A percentile compares a stretch with the other conserved stretches of the same genome.
Conservation (phyloP, 805 yeast genomes). For the Metschnikowia orientalis region DNA sequence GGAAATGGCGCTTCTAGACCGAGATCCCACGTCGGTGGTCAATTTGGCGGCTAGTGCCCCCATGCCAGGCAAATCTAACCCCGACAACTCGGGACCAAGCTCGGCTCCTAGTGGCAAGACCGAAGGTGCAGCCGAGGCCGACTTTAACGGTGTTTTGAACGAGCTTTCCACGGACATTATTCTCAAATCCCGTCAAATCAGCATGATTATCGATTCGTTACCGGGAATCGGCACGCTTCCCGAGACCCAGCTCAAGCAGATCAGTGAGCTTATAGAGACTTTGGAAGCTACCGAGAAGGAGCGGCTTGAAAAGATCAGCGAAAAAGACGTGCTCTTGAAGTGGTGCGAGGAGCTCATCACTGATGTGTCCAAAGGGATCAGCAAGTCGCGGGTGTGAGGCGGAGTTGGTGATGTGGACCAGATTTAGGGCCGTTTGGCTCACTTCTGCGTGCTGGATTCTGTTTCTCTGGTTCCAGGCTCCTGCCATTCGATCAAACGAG, state of each 20-base stretch:
- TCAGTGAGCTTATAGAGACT: conserved; percentile 58
- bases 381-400: too few relatives aligned
- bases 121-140: conserved; percentile 7
- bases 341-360: conserved; percentile 65
- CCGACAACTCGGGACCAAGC: conserved; percentile 15
- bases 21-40: conserved; percentile 53
- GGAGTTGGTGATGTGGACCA: too few relatives aligned
- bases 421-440: too few relatives aligned
- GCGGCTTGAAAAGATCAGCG: conserved; percentile 51
- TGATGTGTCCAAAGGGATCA: conserved; percentile 53
- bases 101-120: conserved; percentile 14
- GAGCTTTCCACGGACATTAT: conserved; percentile 85
- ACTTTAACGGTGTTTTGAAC: conserved; percentile 47
- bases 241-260: conserved; percentile 61
- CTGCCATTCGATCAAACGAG: too few relatives aligned
- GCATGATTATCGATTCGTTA: conserved; percentile 76
- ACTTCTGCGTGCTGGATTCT: too few relatives aligned
- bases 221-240: conserved; percentile 92
- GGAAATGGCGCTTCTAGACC: conserved; percentile 46
- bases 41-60: conserved; percentile 62
- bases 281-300: conserved; percentile 56
- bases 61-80: conserved; percentile 32
- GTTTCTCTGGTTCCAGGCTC: too few relatives aligned
- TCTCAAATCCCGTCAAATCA: conserved; percentile 79
- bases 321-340: conserved; percentile 58